These are phyloP conservation scores for Boletus tylopilopsis DNA, from an alignment of 768 basidiomycete species.

Conservation along the genomic window DNA sequence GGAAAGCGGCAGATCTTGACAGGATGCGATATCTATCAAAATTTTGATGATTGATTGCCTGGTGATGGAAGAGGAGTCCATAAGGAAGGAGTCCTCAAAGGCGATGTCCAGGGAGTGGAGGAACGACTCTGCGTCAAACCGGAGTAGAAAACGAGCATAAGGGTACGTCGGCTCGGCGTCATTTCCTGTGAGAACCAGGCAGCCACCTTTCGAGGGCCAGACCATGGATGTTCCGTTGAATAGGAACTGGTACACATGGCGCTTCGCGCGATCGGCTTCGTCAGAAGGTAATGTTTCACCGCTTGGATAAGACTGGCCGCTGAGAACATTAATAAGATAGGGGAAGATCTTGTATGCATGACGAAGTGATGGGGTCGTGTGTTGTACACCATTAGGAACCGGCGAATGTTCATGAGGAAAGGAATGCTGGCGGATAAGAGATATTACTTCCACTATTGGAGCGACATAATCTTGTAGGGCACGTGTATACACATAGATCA, in stretches of 20 bases:
- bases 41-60: conserved; percentile 83
- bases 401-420: background rate
- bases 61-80: conserved; percentile 60
- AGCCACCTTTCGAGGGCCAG: conserved; percentile 79
- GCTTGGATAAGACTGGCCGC: conserved; percentile 85
- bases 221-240: conserved; percentile 76
- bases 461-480: conserved; percentile 86
- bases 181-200: conserved; percentile 69
- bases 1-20: conserved; percentile 46
- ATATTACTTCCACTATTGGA: conserved; percentile 81
- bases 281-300: conserved; percentile 63
- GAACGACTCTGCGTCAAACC: conserved; percentile 90
- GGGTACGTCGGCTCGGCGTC: conserved; percentile 84
- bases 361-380: conserved; percentile 35
- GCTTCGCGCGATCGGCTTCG: conserved; percentile 67
- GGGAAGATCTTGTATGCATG: conserved; percentile 92
- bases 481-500: conserved; percentile 90
- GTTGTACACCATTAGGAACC: conserved; percentile 13
- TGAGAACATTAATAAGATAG: conserved; percentile 76
- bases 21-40: conserved; percentile 70
- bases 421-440: conserved; percentile 55
- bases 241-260: conserved; percentile 74
- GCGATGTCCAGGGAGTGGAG: conserved; percentile 92
- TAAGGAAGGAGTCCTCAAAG: conserved; percentile 90
- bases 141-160: conserved; percentile 78